Conservation (phyloP, 208 protist species). For the Leishmania guyanensis region DNA sequence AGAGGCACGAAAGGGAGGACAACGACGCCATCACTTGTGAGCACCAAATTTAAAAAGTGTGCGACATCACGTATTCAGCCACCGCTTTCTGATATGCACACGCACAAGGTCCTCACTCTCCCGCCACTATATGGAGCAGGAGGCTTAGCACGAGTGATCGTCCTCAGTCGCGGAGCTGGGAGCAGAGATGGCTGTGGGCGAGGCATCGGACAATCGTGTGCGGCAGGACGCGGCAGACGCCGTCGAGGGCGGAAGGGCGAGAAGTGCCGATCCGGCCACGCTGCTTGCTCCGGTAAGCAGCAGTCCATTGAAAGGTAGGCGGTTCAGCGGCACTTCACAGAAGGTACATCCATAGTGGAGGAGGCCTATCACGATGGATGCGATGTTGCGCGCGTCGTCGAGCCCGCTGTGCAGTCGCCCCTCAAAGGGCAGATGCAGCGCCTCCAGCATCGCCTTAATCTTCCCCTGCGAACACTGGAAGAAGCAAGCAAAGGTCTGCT, state of each 20-base stretch:
- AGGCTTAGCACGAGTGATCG: conserved; percentile 14
- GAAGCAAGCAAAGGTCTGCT: conserved; percentile 77
- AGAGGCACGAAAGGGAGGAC: not conserved
- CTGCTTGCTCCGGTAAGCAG: conserved; percentile 9
- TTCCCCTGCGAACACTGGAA: conserved; percentile 80
- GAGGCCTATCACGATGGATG: conserved; percentile 83
- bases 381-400: conserved; percentile 87
- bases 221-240: conserved; percentile 10
- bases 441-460: conserved; percentile 90
- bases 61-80: not conserved
- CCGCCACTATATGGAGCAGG: not conserved
- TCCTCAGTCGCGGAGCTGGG: conserved; percentile 27
- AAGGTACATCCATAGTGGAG: conserved; percentile 77
- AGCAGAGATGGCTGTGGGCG: conserved; percentile 14
- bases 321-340: conserved; percentile 72
- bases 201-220: not conserved
- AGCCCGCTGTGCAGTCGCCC: conserved; percentile 86
- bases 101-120: not conserved
- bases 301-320: conserved; percentile 28
- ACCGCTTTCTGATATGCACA: not conserved
- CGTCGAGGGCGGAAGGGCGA: conserved; percentile 42
- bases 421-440: conserved; percentile 73
- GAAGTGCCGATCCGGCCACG: conserved; percentile 8
- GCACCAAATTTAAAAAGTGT: not conserved
- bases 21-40: not conserved